Percentiles rank a stretch among this genome's conserved stretches.
phyloP scores from a whole-genome alignment of 2,329 filamentous ascomycete species.

The Pleurostoma richardsiae region DNA sequence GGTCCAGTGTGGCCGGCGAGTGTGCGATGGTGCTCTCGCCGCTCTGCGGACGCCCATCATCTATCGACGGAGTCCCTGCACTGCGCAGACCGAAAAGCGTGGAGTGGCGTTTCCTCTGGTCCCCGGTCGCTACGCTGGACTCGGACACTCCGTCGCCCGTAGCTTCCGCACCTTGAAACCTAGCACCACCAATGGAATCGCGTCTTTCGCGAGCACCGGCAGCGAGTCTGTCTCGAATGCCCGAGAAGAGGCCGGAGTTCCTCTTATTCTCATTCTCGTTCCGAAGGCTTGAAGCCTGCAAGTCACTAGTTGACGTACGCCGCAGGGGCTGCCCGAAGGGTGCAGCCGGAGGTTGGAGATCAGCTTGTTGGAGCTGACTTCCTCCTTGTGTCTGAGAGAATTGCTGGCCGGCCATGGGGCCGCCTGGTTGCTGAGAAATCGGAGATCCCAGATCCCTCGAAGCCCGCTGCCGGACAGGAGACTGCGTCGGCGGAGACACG shows the following conservation, averaged over 20 bases:
- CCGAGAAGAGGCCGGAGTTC: slow-evolving; percentile 45
- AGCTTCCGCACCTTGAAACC: slow-evolving; percentile 12
- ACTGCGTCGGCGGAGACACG: slow-evolving; percentile 10
- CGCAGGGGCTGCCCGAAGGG: slow-evolving; percentile 9
- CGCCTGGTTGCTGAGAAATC: slow-evolving; percentile 8
- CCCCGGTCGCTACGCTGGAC: slow-evolving; percentile 32
- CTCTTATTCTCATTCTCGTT: slow-evolving; percentile 28
- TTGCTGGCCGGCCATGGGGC: slow-evolving; percentile 9
- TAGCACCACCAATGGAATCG: slow-evolving; percentile 15
- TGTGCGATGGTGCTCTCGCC: slow-evolving; percentile 12
- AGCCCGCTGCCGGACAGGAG: slow-evolving; percentile 4
- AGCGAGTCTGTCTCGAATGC: slow-evolving; percentile 38
- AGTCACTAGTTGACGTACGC: slow-evolving; percentile 9
- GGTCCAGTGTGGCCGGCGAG: background rate
- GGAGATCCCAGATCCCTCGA: background rate
- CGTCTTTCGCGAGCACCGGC: slow-evolving; percentile 24
- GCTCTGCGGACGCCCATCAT: slow-evolving; percentile 18
- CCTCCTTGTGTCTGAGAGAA: slow-evolving; percentile 9
- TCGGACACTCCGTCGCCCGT: slow-evolving; percentile 35
- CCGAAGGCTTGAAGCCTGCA: slow-evolving; percentile 16
- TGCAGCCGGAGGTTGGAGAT: slow-evolving; percentile 12
- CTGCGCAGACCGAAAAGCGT: slow-evolving; percentile 30
- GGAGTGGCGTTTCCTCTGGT: slow-evolving; percentile 31
- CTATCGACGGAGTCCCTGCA: slow-evolving; percentile 9
- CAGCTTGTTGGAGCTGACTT: slow-evolving; percentile 4